These are phyloP conservation scores for Cucurbita pepo DNA, from an alignment of 306 rosid genomes.

Conservation along the genomic window DNA sequence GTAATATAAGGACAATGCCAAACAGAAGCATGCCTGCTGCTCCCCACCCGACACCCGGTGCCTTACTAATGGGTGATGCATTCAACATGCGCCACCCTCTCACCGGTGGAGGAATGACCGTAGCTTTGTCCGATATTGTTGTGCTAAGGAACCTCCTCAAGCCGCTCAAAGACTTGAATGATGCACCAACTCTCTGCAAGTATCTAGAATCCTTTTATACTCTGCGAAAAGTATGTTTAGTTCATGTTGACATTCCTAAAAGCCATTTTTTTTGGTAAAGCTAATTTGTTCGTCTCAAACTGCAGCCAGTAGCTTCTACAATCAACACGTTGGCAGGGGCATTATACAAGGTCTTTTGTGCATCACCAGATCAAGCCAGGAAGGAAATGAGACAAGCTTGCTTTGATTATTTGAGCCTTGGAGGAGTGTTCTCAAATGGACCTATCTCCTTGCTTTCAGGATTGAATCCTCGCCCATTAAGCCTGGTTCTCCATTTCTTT, in stretches of 20 bases:
- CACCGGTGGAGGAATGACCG: conserved; percentile 97
- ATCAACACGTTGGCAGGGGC: conserved; percentile 86
- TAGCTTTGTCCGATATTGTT: conserved; percentile 78
- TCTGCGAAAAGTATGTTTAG: conserved; percentile 48
- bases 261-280: background rate
- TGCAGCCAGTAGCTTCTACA: conserved; percentile 90
- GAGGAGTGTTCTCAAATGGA: conserved; percentile 71
- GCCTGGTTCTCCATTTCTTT: conserved; percentile 55
- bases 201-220: conserved; percentile 85
- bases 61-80: conserved; percentile 91
- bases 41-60: conserved; percentile 89
- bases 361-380: conserved; percentile 89
- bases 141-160: conserved; percentile 74
- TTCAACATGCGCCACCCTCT: conserved; percentile 98
- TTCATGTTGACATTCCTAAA: background rate
- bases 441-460: conserved; percentile 85
- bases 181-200: conserved; percentile 62
- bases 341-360: conserved; percentile 77
- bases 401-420: conserved; percentile 86
- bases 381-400: conserved; percentile 97
- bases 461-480: conserved; percentile 39
- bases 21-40: conserved; percentile 96
- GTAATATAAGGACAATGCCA: conserved; percentile 85
- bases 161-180: conserved; percentile 56
- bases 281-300: background rate